Evolutionary conservation across 805 yeast genomes (phyloP).

Genomic region (Saccharomycopsis synnaedendra): DNA sequence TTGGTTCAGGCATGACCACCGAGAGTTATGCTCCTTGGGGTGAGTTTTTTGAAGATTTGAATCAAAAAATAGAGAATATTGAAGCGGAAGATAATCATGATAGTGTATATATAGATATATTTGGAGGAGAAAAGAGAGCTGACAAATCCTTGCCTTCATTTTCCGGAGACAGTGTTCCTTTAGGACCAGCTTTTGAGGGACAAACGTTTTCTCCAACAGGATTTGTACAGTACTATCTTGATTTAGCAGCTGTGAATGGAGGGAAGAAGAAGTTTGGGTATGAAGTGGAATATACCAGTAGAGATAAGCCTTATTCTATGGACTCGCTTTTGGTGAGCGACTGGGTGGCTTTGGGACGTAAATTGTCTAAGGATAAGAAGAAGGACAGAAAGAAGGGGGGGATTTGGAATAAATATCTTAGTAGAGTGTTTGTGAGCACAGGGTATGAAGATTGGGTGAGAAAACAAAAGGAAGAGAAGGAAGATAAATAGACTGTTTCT

Average conservation of each 20-base stretch:
- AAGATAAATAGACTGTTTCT: conserved; percentile 26
- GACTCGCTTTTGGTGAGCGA: conserved; percentile 44
- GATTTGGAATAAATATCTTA: conserved; percentile 46
- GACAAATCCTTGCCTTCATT: conserved; percentile 55
- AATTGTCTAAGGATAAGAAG: conserved; percentile 11
- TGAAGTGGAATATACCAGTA: conserved; percentile 61
- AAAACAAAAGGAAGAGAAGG: conserved; percentile 42
- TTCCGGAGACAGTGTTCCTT: conserved; percentile 23
- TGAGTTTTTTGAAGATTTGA: conserved; percentile 39
- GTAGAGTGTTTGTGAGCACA: conserved; percentile 51
- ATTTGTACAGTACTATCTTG: conserved; percentile 67
- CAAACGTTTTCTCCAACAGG: conserved; percentile 65
- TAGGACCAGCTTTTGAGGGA: conserved; percentile 70
- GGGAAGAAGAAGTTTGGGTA: conserved; percentile 38
- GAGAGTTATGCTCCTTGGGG: conserved; percentile 42
- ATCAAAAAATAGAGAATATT: conserved; percentile 22
- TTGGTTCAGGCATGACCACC: conserved; percentile 18
- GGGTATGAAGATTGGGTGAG: conserved; percentile 40
- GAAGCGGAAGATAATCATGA: not conserved
- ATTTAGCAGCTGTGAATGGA: conserved; percentile 38
- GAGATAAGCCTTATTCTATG: conserved; percentile 45
- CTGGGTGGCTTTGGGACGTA: conserved; percentile 40
- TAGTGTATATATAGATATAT: conserved; percentile 15
- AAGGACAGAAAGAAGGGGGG: conserved; percentile 22
- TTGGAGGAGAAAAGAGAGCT: conserved; percentile 17